These are phyloP conservation scores for Diaporthe australafricana DNA, from an alignment of 2,329 filamentous ascomycete species.

Conservation along the genomic window DNA sequence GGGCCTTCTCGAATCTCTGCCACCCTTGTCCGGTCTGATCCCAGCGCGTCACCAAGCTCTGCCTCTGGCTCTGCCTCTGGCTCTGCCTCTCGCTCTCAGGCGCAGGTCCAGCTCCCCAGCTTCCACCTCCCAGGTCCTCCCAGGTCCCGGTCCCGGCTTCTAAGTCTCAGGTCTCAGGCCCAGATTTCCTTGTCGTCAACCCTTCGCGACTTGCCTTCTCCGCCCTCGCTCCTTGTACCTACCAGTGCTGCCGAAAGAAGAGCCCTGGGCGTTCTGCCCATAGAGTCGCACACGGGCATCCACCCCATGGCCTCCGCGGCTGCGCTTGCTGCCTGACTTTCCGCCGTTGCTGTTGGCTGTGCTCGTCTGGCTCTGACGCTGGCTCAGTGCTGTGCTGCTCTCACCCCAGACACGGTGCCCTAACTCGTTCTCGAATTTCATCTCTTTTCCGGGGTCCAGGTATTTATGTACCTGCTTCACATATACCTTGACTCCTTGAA, in stretches of 20 bases:
- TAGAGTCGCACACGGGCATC: constrained; percentile 26
- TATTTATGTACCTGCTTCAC: constrained; percentile 49
- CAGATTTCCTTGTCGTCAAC: constrained; percentile 35
- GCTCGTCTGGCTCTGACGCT: constrained; percentile 37
- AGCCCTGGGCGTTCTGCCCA: constrained; percentile 30
- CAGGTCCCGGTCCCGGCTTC: constrained; percentile 32
- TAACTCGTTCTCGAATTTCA: constrained; percentile 39
- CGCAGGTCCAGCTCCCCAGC: constrained; percentile 30
- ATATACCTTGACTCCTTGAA: constrained; percentile 55
- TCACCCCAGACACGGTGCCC: constrained; percentile 34
- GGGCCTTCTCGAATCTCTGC: constrained; percentile 31
- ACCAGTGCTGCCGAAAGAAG: constrained; percentile 27
- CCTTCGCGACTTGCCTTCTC: constrained; percentile 24
- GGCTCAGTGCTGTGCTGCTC: constrained; percentile 34
- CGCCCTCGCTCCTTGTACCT: constrained; percentile 29
- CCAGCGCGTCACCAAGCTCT: constrained; percentile 17
- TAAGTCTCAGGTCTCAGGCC: constrained; percentile 32
- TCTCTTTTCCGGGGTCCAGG: constrained; percentile 35
- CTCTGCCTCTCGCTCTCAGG: constrained; percentile 16
- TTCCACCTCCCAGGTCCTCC: constrained; percentile 27
- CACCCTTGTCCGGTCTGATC: constrained; percentile 35
- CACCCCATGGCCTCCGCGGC: constrained; percentile 44
- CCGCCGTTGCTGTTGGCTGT: constrained; percentile 39
- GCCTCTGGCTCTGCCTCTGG: constrained; percentile 26
- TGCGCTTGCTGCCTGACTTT: constrained; percentile 49